These are phyloP conservation scores for Ustulina deusta DNA, from an alignment of 2,329 filamentous ascomycete species.

Conservation along the genomic window DNA sequence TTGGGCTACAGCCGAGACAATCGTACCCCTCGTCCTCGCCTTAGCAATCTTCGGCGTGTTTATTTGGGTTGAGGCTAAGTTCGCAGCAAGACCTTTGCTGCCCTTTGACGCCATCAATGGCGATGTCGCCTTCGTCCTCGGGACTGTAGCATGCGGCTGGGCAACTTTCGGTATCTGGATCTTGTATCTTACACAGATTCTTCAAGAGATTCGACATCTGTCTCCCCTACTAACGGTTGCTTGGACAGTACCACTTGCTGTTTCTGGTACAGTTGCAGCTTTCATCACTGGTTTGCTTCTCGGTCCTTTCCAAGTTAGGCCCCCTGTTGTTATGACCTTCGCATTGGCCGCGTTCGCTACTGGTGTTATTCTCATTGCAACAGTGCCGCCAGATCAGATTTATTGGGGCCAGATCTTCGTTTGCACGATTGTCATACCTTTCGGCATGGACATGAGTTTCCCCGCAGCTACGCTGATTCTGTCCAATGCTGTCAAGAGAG, in stretches of 20 bases:
- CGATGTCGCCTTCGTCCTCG: slow-evolving; percentile 63
- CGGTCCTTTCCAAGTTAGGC: slow-evolving; percentile 43
- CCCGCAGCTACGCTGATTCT: slow-evolving; percentile 65
- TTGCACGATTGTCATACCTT: slow-evolving; percentile 60
- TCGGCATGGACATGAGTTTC: slow-evolving; percentile 69
- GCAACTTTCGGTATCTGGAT: slow-evolving; percentile 59
- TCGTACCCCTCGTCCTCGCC: slow-evolving; percentile 64
- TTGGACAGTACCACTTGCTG: slow-evolving; percentile 50
- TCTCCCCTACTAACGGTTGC: slow-evolving; percentile 52
- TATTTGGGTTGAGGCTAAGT: slow-evolving; percentile 60
- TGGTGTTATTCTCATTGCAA: slow-evolving; percentile 45
- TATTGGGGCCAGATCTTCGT: slow-evolving; percentile 68
- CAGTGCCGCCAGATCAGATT: slow-evolving; percentile 59
- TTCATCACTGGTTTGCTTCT: slow-evolving; percentile 45
- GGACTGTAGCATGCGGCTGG: slow-evolving; percentile 60
- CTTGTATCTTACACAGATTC: slow-evolving; percentile 57
- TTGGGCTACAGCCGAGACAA: slow-evolving; percentile 64
- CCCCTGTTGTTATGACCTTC: slow-evolving; percentile 45
- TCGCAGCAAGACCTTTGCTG: slow-evolving; percentile 61
- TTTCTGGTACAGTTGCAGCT: slow-evolving; percentile 51
- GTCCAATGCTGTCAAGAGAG: slow-evolving; percentile 54
- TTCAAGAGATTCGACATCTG: slow-evolving; percentile 52
- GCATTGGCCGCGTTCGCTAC: slow-evolving; percentile 46
- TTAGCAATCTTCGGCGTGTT: slow-evolving; percentile 62
- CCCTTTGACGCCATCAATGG: slow-evolving; percentile 61